A percentile compares a stretch with the other conserved stretches of the same genome.
These are phyloP conservation scores for Metschnikowia cerradonensis DNA, from an alignment of 805 yeast genomes.

Conservation along the genomic window DNA sequence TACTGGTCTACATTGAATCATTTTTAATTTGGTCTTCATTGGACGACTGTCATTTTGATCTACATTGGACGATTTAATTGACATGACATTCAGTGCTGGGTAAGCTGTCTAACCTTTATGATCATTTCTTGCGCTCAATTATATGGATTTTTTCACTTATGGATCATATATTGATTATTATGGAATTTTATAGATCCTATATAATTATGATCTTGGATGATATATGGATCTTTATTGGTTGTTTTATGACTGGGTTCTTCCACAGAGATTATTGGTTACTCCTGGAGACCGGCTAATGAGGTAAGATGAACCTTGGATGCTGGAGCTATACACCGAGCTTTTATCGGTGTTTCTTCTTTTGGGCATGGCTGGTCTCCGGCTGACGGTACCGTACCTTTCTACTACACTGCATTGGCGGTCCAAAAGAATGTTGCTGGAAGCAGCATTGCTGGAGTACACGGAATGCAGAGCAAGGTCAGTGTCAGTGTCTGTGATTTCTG, in stretches of 20 bases:
- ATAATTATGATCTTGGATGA: too few species aligned
- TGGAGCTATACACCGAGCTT: slow-evolving; percentile 3
- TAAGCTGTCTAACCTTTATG: too few species aligned
- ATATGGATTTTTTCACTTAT: too few species aligned
- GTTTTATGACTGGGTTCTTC: background rate
- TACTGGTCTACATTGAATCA: too few species aligned
- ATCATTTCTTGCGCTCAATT: too few species aligned
- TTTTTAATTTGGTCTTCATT: too few species aligned
- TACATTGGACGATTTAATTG: too few species aligned
- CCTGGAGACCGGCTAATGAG: slow-evolving; percentile 2
- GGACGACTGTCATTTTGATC: too few species aligned
- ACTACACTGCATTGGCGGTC: background rate
- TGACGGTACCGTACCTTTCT: slow-evolving; percentile 14
- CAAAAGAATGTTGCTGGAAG: background rate
- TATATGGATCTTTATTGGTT: too few species aligned
- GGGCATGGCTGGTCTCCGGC: slow-evolving; percentile 3
- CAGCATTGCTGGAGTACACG: background rate
- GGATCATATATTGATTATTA: too few species aligned
- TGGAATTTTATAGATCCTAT: background rate
- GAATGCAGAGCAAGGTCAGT: background rate
- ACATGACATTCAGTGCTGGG: too few species aligned
- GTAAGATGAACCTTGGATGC: slow-evolving; percentile 5
- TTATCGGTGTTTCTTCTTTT: background rate
- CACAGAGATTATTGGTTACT: background rate
- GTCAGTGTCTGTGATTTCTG: background rate